These are phyloP conservation scores for Cinchona pubescens DNA, from an alignment of 257 asterid genomes.

Conservation along the genomic window DNA sequence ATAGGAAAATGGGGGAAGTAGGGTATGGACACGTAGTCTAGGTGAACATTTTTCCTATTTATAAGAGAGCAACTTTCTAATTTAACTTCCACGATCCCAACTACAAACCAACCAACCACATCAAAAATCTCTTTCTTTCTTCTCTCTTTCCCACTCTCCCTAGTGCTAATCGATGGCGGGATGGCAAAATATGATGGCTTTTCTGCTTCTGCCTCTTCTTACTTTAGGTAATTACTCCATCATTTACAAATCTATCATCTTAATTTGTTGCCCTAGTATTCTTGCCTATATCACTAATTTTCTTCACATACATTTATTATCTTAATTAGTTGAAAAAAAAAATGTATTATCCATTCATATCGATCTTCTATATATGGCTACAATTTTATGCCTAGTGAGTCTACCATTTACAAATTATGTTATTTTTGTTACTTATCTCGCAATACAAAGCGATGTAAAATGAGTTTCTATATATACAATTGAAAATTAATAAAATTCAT, in stretches of 20 bases:
- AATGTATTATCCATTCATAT: no score
- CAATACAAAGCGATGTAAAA: no score
- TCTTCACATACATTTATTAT: not conserved
- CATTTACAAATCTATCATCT: not conserved
- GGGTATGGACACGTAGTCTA: not conserved
- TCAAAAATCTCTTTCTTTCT: not conserved
- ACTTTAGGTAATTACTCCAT: conserved; percentile 10
- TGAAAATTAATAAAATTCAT: no score
- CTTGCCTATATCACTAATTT: not conserved
- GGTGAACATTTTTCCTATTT: not conserved
- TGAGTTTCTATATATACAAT: no score
- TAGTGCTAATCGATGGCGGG: conserved; percentile 4
- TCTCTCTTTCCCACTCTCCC: not conserved
- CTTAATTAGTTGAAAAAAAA: not conserved
- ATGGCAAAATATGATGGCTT: not conserved
- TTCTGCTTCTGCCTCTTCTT: conserved; percentile 9
- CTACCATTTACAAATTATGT: not conserved
- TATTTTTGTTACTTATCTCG: no score
- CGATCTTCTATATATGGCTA: not conserved
- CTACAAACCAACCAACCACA: conserved; percentile 8
- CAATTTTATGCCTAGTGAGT: not conserved
- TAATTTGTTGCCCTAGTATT: not conserved
- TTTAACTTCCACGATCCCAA: conserved; percentile 8
- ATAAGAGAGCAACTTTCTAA: not conserved
- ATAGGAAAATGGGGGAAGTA: conserved; percentile 8